phyloP scores from a whole-genome alignment of 306 rosid species.

The Quercus agrifolia region DNA sequence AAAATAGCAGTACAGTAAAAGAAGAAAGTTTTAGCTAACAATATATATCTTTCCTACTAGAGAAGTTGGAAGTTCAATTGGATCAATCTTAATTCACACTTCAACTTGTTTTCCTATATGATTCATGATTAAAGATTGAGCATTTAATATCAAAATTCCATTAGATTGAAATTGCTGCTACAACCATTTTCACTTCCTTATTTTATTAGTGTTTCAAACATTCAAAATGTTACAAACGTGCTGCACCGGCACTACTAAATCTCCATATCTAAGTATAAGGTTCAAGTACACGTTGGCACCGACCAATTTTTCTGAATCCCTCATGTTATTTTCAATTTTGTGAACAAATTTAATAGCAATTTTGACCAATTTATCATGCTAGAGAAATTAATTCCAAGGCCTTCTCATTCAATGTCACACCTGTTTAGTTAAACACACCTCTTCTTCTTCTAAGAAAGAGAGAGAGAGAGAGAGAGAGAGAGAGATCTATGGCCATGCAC shows the following conservation, averaged over 20 bases:
- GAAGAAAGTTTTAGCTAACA: too few relatives aligned
- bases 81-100: too few relatives aligned
- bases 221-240: not conserved
- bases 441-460: not conserved
- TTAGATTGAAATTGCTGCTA: too few relatives aligned
- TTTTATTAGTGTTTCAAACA: too few relatives aligned
- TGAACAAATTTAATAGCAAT: not conserved
- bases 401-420: not conserved
- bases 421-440: not conserved
- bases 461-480: not conserved
- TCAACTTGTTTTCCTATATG: too few relatives aligned
- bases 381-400: too few relatives aligned
- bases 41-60: too few relatives aligned
- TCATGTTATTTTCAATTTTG: not conserved
- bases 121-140: too few relatives aligned
- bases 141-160: too few relatives aligned
- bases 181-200: too few relatives aligned
- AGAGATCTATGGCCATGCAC: conserved; percentile 14
- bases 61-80: too few relatives aligned
- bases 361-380: not conserved
- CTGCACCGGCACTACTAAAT: not conserved
- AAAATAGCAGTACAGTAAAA: not conserved
- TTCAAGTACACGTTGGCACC: not conserved
- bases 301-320: not conserved
- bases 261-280: not conserved